These are phyloP conservation scores for Lomentospora prolificans DNA, from an alignment of 2,329 filamentous ascomycete species.

Conservation along the genomic window DNA sequence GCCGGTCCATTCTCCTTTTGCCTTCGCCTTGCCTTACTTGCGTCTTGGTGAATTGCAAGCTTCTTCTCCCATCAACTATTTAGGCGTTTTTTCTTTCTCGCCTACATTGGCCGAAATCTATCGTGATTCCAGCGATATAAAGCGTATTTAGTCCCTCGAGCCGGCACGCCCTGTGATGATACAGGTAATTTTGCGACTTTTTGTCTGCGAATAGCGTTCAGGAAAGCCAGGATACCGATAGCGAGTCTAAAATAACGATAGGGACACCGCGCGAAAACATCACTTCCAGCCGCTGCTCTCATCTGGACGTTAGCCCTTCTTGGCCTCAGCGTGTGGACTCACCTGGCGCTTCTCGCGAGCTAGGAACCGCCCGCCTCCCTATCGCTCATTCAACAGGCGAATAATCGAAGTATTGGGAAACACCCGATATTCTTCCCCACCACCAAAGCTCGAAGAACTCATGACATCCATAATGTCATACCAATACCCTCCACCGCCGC, in stretches of 20 bases:
- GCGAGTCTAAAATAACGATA: background rate
- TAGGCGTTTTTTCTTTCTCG: too few species aligned
- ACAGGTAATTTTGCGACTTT: background rate
- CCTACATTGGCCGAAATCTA: too few species aligned
- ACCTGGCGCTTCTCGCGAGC: background rate
- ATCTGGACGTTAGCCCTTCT: too few species aligned
- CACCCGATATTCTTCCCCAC: constrained; percentile 14
- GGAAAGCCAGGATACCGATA: background rate
- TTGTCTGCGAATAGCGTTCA: background rate
- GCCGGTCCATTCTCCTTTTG: background rate
- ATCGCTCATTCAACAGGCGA: constrained; percentile 17
- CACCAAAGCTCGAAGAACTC: constrained; percentile 14
- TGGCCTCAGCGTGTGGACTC: background rate
- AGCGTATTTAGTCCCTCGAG: background rate
- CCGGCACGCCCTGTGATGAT: background rate
- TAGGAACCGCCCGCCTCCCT: background rate
- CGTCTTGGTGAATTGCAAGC: too few species aligned
- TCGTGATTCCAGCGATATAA: background rate
- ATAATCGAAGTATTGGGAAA: constrained; percentile 22
- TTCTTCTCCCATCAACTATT: too few species aligned
- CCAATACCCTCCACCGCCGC: constrained; percentile 34
- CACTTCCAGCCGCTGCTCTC: constrained; percentile 4
- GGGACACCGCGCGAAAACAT: background rate
- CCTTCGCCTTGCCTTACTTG: too few species aligned
- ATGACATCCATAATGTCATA: constrained; percentile 38